Conservation (phyloP, 495 filamentous ascomycete species). For the Penicillium silybi region DNA sequence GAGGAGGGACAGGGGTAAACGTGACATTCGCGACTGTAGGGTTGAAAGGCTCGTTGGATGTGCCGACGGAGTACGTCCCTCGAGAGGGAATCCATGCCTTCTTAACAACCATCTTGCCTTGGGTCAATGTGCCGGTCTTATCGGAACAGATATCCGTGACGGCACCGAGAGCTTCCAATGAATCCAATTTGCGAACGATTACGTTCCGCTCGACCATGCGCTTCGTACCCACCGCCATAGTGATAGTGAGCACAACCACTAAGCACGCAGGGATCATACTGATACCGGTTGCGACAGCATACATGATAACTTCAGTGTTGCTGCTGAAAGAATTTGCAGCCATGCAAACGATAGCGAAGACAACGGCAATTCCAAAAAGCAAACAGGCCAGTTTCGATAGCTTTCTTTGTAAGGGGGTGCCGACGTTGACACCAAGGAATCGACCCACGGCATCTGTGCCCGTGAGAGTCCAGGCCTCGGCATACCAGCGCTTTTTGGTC, state of each 20-base stretch:
- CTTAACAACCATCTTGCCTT: slow-evolving; percentile 77
- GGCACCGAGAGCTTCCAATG: slow-evolving; percentile 77
- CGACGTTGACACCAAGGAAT: slow-evolving; percentile 59
- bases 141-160: slow-evolving; percentile 90
- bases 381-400: slow-evolving; percentile 59
- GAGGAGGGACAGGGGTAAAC: slow-evolving; percentile 29
- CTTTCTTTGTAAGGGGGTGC: slow-evolving; percentile 57
- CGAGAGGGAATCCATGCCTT: slow-evolving; percentile 64
- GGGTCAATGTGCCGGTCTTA: slow-evolving; percentile 76
- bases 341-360: slow-evolving; percentile 58
- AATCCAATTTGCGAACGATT: slow-evolving; percentile 60
- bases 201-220: slow-evolving; percentile 62
- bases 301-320: slow-evolving; percentile 53
- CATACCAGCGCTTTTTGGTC: slow-evolving; percentile 52
- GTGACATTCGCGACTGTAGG: slow-evolving; percentile 43
- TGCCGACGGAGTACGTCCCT: slow-evolving; percentile 52
- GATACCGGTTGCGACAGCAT: slow-evolving; percentile 57
- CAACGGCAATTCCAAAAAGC: slow-evolving; percentile 55
- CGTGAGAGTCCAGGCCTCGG: slow-evolving; percentile 57
- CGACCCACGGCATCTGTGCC: slow-evolving; percentile 55
- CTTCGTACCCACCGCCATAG: slow-evolving; percentile 59
- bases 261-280: slow-evolving; percentile 60
- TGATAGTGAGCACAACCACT: slow-evolving; percentile 62
- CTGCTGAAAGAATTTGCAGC: slow-evolving; percentile 49
- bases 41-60: slow-evolving; percentile 45